Evolutionary conservation across 1,284 basidiomycete species (phyloP), one percentile per base, ranked within the genome.

Genomic region (Pascua sp.): DNA sequence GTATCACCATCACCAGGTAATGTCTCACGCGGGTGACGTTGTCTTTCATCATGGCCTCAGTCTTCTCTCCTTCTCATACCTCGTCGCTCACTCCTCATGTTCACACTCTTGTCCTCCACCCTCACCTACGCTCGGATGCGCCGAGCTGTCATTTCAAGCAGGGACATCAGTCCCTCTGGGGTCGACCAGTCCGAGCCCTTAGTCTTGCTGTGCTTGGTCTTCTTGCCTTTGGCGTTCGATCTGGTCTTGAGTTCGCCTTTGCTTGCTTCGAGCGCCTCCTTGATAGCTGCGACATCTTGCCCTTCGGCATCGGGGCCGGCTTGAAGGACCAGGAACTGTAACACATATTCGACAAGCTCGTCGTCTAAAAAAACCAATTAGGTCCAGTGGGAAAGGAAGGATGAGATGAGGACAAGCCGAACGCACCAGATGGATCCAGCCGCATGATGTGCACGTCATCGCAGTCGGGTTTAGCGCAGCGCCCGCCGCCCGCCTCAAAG

Each of bases 401-500:
- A 7, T 32, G 24, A 7, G 24, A 7, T 32, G 16, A 36, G 24
- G n/a, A n/a, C 41, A 13, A 36, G 32, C 12, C 45, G 24, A 24
- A 68, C 72, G 62, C 56, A 66, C 72, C 70, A 60, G 61, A 68
- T 13, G 69, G 67, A 36, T 60, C 52, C 8, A 62, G 37, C 12
- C 63, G 65, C 42, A 46, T 47, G 11, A 73, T 59, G 48, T 75
- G 73, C 9, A 73, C 32, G 49, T 67, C 68, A 32, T 53, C 45
- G 51, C 73, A 75, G 11, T 40, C 58, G 32, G 58, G 46, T 53
- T 75, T 68, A 39, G 70, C 69, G 51, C 73, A 75, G 16, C 49
- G 61, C 17, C 73, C 73, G 8, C 73, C 73, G 2, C 56, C 66
- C 1, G 60, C 65, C 59, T 75, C 73, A 17, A 67, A 68, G 16